phyloP scores from a whole-genome alignment of 352 stramenopile genomes.

The Pythium catenulatum region DNA sequence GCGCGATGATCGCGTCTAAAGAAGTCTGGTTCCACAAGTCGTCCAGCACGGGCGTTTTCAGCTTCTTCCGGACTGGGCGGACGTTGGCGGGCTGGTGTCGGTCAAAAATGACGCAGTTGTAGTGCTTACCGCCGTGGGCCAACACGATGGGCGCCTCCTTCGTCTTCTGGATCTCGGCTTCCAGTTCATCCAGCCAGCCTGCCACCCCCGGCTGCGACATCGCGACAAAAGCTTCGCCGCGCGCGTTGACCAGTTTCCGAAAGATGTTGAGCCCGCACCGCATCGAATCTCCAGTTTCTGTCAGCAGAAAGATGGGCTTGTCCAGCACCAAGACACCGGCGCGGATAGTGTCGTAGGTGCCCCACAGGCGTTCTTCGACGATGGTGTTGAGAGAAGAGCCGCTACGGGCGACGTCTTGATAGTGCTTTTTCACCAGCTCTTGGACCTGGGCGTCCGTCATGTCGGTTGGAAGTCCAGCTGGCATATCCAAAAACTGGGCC shows the following conservation, averaged over 20 bases:
- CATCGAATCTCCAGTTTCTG: neutral
- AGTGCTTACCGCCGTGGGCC: neutral
- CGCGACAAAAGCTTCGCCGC: neutral
- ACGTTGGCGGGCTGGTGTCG: neutral
- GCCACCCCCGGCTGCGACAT: neutral
- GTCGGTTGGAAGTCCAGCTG: neutral
- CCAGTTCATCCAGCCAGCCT: neutral
- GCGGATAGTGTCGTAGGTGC: neutral
- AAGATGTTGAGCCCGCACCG: neutral
- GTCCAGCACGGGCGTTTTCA: neutral
- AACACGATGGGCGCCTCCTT: neutral
- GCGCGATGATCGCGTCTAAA: neutral
- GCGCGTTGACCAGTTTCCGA: neutral
- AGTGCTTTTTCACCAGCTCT: neutral
- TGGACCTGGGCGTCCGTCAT: neutral
- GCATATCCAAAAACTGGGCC: neutral
- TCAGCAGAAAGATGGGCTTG: neutral
- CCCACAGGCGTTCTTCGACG: neutral
- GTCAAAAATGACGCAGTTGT: slow-evolving; percentile 9
- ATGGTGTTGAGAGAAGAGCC: neutral
- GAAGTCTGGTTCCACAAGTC: neutral
- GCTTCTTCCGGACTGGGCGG: neutral
- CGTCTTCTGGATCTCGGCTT: neutral
- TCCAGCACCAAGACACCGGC: neutral
- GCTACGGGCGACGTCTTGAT: neutral